phyloP scores from a whole-genome alignment of 148 eudicot species.

The Pharnaceum exiguum region DNA sequence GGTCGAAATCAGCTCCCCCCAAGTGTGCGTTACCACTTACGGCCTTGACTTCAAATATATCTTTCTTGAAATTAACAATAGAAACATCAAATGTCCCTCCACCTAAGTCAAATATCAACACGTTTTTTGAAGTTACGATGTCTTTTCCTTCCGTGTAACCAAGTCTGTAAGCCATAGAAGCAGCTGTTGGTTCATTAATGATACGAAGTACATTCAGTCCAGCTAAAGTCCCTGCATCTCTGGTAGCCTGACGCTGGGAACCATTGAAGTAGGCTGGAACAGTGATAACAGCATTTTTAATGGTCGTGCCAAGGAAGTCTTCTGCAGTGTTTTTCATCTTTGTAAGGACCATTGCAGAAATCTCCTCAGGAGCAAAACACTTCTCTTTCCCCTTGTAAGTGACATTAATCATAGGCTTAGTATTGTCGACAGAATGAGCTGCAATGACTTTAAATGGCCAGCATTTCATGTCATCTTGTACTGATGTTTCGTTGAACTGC shows the following conservation, averaged over 20 bases:
- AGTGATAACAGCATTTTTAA: not conserved
- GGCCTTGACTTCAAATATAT: not conserved
- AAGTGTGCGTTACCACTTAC: not conserved
- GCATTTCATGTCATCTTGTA: no score
- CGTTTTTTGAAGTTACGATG: not conserved
- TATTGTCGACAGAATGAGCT: no score
- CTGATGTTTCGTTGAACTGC: no score
- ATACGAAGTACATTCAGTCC: not conserved
- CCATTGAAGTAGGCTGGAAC: slow-evolving; percentile 1
- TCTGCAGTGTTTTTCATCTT: no score
- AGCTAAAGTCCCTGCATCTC: not conserved
- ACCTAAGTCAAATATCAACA: not conserved
- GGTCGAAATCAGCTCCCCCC: slow-evolving; percentile 1
- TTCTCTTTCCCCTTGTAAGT: no score
- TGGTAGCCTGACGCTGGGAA: slow-evolving; percentile 1
- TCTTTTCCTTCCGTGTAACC: not conserved
- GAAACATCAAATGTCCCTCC: slow-evolving; percentile 6
- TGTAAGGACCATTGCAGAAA: no score
- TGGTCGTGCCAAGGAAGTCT: no score
- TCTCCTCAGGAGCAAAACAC: no score
- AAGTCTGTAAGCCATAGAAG: not conserved
- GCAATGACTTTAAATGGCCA: no score
- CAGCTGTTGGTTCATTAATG: slow-evolving; percentile 2
- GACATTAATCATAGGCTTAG: no score
- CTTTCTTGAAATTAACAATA: not conserved